A percentile compares a stretch with the other conserved stretches of the same genome.
Evolutionary conservation across 208 protist species (phyloP).

Genomic region (Trypanosoma rangeli): DNA sequence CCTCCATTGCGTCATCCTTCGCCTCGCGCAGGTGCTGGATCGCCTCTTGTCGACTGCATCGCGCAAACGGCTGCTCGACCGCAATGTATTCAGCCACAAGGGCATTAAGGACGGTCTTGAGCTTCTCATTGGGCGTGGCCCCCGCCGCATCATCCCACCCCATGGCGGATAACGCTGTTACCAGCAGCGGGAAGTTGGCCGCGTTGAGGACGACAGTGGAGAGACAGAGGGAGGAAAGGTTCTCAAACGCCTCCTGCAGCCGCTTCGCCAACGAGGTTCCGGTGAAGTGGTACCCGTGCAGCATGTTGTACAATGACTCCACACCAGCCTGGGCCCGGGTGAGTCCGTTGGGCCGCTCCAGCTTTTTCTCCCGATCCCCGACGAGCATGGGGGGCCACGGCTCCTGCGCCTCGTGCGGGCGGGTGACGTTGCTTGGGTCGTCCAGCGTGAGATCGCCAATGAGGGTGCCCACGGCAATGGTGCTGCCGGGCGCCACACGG

Average conservation of each 20-base stretch:
- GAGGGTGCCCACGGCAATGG: conserved; percentile 93
- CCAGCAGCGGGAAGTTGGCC: conserved; percentile 52
- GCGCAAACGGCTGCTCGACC: conserved; percentile 70
- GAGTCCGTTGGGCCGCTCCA: conserved; percentile 65
- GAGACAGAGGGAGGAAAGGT: conserved; percentile 67
- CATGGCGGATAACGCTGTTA: conserved; percentile 9
- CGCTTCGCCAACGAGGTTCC: conserved; percentile 53
- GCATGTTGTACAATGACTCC: conserved; percentile 73
- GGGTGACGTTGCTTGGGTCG: conserved; percentile 87
- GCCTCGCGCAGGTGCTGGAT: conserved; percentile 59
- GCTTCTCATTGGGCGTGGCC: conserved; percentile 59
- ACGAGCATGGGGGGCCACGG: conserved; percentile 64
- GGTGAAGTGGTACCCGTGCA: conserved; percentile 68
- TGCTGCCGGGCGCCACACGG: conserved; percentile 79
- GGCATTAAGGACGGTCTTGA: conserved; percentile 45
- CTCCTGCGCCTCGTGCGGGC: conserved; percentile 56
- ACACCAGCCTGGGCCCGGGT: conserved; percentile 55
- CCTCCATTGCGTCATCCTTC: conserved; percentile 21
- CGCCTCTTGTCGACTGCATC: conserved; percentile 62
- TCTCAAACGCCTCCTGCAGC: conserved; percentile 45
- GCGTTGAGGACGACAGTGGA: conserved; percentile 61
- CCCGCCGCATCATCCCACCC: conserved; percentile 1
- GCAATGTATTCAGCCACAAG: conserved; percentile 74
- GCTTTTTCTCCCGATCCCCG: conserved; percentile 32
- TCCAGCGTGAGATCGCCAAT: conserved; percentile 93